Percentiles rank a stretch among this genome's conserved stretches.
Evolutionary conservation across 805 yeast species (phyloP).

Genomic region (Teunomyces barrocoloradensis): DNA sequence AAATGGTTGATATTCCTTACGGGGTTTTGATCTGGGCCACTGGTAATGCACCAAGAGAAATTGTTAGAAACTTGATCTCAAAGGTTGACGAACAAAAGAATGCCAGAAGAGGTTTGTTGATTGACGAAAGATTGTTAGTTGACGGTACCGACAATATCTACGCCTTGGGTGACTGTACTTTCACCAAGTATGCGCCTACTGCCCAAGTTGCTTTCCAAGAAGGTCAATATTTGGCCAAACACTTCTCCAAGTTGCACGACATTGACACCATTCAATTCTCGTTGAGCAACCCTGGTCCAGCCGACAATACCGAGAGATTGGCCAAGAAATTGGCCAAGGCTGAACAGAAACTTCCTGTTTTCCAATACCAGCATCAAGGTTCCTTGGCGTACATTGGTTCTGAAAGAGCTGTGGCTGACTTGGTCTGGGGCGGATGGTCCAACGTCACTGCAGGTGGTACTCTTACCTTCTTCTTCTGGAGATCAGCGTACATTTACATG

Average conservation of each 20-base stretch:
- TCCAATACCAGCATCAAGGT: slow-evolving; percentile 86
- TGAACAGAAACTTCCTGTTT: slow-evolving; percentile 51
- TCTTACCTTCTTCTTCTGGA: slow-evolving; percentile 90
- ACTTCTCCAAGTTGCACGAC: slow-evolving; percentile 63
- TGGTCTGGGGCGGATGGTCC: slow-evolving; percentile 75
- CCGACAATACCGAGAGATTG: slow-evolving; percentile 43
- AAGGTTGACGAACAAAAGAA: slow-evolving; percentile 74
- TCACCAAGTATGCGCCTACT: slow-evolving; percentile 89
- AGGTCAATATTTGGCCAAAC: slow-evolving; percentile 75
- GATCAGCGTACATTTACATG: slow-evolving; percentile 91
- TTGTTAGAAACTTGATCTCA: slow-evolving; percentile 63
- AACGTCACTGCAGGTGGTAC: slow-evolving; percentile 81
- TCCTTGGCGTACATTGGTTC: slow-evolving; percentile 91
- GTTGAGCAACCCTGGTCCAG: slow-evolving; percentile 33
- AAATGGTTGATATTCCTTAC: slow-evolving; percentile 67
- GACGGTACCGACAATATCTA: slow-evolving; percentile 81
- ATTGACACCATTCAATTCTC: slow-evolving; percentile 56
- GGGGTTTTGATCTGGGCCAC: slow-evolving; percentile 97
- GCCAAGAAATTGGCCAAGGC: slow-evolving; percentile 45
- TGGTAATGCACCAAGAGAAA: slow-evolving; percentile 86
- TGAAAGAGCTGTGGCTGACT: slow-evolving; percentile 92
- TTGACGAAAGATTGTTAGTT: slow-evolving; percentile 77
- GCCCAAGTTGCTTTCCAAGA: slow-evolving; percentile 98
- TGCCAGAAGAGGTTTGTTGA: slow-evolving; percentile 86
- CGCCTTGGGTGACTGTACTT: slow-evolving; percentile 94